Evolutionary conservation across 495 filamentous ascomycete species (phyloP).

Genomic region (Podospora fimiseda): DNA sequence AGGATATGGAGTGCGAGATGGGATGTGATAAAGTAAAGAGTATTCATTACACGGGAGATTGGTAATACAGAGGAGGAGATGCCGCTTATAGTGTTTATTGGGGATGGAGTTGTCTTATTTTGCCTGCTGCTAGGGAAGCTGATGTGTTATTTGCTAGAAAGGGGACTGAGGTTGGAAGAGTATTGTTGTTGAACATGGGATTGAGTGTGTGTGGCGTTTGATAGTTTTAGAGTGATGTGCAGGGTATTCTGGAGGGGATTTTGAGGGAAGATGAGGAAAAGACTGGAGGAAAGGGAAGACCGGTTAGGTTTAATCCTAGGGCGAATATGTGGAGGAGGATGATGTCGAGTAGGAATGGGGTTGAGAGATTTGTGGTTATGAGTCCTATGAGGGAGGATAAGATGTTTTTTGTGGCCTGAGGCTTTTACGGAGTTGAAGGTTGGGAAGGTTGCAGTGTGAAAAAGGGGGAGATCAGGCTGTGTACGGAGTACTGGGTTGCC

Average conservation of each 20-base stretch:
- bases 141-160: constrained; percentile 70
- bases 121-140: constrained; percentile 65
- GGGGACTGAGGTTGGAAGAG: constrained; percentile 62
- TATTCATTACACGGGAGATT: constrained; percentile 26
- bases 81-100: constrained; percentile 69
- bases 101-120: constrained; percentile 72
- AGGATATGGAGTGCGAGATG: constrained; percentile 54
- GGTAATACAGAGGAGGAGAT: constrained; percentile 56
- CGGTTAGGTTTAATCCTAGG: constrained; percentile 60
- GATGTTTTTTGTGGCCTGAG: constrained; percentile 62
- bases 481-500: too few relatives aligned
- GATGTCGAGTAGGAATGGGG: constrained; percentile 48
- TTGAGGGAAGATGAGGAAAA: constrained; percentile 55
- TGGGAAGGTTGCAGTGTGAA: not conserved
- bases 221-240: constrained; percentile 65
- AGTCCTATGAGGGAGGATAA: constrained; percentile 55
- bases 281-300: constrained; percentile 58
- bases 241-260: constrained; percentile 56
- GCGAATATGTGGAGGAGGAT: constrained; percentile 66
- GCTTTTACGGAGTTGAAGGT: constrained; percentile 43
- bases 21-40: constrained; percentile 67
- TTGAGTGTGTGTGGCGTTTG: constrained; percentile 58
- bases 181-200: constrained; percentile 61
- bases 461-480: not conserved
- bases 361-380: constrained; percentile 51